phyloP scores from a whole-genome alignment of 495 filamentous ascomycete genomes.

The Astrothelium subdiscretum region DNA sequence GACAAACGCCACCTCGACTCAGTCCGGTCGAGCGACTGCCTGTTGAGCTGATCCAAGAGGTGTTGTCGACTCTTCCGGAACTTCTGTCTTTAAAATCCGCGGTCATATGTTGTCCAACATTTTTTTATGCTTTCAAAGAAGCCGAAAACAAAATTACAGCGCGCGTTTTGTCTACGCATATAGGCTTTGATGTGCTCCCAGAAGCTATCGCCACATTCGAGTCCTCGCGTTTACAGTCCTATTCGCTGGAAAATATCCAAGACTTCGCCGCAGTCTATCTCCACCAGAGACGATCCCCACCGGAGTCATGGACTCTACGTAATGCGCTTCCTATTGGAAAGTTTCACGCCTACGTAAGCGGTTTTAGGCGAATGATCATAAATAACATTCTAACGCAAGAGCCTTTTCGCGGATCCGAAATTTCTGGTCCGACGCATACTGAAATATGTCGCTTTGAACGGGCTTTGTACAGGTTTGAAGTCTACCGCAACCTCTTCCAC shows the following conservation, averaged over 20 bases:
- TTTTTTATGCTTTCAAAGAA: not conserved
- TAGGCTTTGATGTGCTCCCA: not conserved
- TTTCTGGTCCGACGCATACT: not conserved
- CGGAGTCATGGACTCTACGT: not conserved
- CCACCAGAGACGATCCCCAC: not conserved
- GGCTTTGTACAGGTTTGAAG: not conserved
- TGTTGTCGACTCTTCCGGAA: not conserved
- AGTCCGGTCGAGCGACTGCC: not conserved
- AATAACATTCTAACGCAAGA: not conserved
- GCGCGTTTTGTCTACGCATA: not conserved
- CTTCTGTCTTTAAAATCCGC: not conserved
- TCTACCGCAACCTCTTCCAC: not conserved
- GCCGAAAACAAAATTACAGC: not conserved
- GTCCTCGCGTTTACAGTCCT: not conserved
- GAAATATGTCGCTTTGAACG: not conserved
- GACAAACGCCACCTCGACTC: not conserved
- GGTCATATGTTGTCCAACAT: not conserved
- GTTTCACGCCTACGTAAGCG: not conserved
- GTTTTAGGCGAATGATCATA: not conserved
- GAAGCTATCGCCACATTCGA: not conserved
- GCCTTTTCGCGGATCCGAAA: not conserved
- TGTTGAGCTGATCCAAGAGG: not conserved
- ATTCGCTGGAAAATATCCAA: not conserved
- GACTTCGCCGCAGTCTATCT: not conserved
- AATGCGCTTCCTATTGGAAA: not conserved